Conservation (phyloP, 768 basidiomycete genomes). For the Mycena galopus region DNA sequence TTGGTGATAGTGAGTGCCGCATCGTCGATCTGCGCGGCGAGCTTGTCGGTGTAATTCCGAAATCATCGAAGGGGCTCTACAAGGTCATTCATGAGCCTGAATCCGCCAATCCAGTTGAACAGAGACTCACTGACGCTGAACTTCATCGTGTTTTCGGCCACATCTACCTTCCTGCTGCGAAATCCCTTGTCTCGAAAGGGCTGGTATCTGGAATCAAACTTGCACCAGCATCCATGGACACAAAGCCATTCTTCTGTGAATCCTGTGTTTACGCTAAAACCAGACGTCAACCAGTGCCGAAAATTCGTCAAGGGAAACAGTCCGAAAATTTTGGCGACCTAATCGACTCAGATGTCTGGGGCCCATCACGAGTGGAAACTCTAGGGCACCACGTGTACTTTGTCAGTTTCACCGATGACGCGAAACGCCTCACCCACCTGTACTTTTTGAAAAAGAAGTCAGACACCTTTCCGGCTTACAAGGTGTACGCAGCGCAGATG, state of each 20-base stretch:
- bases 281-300: slow-evolving; percentile 32
- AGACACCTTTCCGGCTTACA: slow-evolving; percentile 11
- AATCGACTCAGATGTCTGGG: no score
- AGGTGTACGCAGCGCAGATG: slow-evolving; percentile 32
- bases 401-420: slow-evolving; percentile 29
- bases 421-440: not conserved
- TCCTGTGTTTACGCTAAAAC: slow-evolving; percentile 40
- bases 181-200: slow-evolving; percentile 38
- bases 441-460: slow-evolving; percentile 20
- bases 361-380: no score
- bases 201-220: slow-evolving; percentile 37
- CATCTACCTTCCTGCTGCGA: slow-evolving; percentile 38
- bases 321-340: slow-evolving; percentile 33
- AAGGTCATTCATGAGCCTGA: not conserved
- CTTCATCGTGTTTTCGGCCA: slow-evolving; percentile 48
- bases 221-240: slow-evolving; percentile 37
- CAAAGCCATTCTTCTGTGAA: slow-evolving; percentile 37
- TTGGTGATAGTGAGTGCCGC: not conserved
- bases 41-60: not conserved
- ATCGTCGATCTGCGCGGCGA: not conserved
- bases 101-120: slow-evolving; percentile 25
- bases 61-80: slow-evolving; percentile 39
- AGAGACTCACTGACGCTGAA: slow-evolving; percentile 43
- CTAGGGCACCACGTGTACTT: no score
- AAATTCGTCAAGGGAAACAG: slow-evolving; percentile 20